A percentile compares a stretch with the other conserved stretches of the same genome.
phyloP scores from a whole-genome alignment of 73 alveolate genomes.

The Paramecium sonneborni region DNA sequence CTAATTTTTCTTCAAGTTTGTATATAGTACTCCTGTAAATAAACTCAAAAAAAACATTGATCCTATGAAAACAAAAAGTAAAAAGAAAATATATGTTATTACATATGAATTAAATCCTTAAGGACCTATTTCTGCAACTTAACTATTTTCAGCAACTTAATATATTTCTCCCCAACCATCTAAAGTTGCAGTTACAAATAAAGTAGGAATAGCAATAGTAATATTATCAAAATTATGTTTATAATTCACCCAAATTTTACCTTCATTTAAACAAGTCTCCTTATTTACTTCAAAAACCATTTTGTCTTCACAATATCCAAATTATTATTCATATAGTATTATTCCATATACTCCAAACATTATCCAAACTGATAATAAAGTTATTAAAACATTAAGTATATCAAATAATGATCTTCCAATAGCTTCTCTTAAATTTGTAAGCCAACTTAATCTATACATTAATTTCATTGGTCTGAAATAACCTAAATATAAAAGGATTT shows the following conservation, averaged over 20 bases:
- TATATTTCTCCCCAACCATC: constrained; percentile 37
- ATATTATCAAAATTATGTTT: constrained; percentile 46
- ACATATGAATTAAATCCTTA: neutral
- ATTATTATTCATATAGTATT: neutral
- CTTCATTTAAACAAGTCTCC: neutral
- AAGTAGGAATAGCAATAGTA: neutral
- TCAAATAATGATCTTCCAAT: neutral
- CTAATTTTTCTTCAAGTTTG: neutral
- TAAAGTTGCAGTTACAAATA: neutral
- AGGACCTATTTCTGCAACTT: neutral
- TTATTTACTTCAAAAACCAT: constrained; percentile 18
- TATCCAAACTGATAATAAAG: constrained; percentile 9
- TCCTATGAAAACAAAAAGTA: neutral
- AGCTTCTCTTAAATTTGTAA: neutral
- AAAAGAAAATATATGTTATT: neutral
- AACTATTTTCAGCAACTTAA: neutral
- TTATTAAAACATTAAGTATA: neutral
- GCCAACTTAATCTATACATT: neutral
- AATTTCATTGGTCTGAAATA: constrained; percentile 9
- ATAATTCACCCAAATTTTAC: constrained; percentile 25
- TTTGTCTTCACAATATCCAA: constrained; percentile 31
- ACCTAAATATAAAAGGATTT: constrained; percentile 1
- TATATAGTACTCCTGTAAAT: constrained; percentile 3
- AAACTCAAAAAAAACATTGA: constrained; percentile 8
- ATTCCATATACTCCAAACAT: constrained; percentile 37